Evolutionary conservation across 495 filamentous ascomycete genomes (phyloP), one percentile per base, ranked within the genome.

Genomic region (Penicillium coffeae): DNA sequence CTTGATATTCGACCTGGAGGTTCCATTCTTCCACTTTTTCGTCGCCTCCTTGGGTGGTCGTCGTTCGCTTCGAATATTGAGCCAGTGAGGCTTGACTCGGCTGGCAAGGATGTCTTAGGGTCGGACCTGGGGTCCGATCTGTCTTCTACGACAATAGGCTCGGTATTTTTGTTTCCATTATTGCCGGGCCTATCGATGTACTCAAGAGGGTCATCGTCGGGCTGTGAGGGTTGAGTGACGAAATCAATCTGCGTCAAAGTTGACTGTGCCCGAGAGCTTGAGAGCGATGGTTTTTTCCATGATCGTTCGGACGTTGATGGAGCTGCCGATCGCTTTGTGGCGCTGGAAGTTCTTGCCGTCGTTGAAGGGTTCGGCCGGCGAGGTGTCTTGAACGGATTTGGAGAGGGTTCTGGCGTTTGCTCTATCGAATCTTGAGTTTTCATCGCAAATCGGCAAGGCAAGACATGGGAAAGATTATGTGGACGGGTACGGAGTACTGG

Each of bases 171-270:
- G 13, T 35, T 32, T 25, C 39, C 34, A 4, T 22, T 32, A 7
- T 13, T 14, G 19, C 38, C 33, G 19, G 39, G 12, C 25, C 50
- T 50, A n/a, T 58, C 49, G 27, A 71, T 56, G 48, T 70, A 71
- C 14, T 67, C 55, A 6, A 65, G 60, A 22, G 62, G 50, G 21
- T 71, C 66, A 44, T 73, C 58, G 34, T 68, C 57, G 3, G 38
- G 44, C 19, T 49, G 50, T 42, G 59, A 34, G 40, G 50, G 25
- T 34, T 55, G 59, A 1, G 65, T 62, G 25, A 73, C 69, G 40
- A 70, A 73, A 27, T 71, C 68, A 25, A 75, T 68, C 38, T 75
- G 72, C 1, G 72, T 75, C 13, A 75, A 58, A 3, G 72, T 75
- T 1, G 69, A 58, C 30, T 74, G 72, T 2, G 55, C 57, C 12